Percentiles rank a stretch among this genome's conserved stretches.
These are phyloP conservation scores for Mortierella sp. DNA, from an alignment of 371 early-diverging fungal species.

Conservation along the genomic window DNA sequence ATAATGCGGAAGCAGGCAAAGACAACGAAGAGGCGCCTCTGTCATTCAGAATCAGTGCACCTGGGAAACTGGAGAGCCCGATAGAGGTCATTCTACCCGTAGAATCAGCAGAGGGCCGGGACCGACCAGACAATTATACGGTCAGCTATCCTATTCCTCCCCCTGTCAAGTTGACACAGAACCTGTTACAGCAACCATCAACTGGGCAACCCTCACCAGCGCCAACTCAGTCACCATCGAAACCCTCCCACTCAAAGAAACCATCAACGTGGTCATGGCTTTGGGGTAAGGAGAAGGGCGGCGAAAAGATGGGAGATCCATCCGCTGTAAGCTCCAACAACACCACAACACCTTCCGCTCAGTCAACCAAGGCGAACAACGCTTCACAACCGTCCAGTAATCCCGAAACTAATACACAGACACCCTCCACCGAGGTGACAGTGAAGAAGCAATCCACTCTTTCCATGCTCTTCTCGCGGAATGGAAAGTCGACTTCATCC, in stretches of 20 bases:
- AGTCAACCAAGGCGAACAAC: constrained; percentile 1
- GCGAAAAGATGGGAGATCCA: constrained; percentile 24
- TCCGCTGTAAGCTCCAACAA: not conserved
- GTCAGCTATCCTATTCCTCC: constrained; percentile 52
- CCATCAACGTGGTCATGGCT: constrained; percentile 48
- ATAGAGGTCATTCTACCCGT: constrained; percentile 5
- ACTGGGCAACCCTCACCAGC: constrained; percentile 5
- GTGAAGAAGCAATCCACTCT: constrained; percentile 45
- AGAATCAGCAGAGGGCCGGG: constrained; percentile 21
- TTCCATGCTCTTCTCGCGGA: constrained; percentile 45
- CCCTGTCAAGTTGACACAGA: constrained; percentile 46
- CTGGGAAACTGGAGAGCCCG: constrained; percentile 39
- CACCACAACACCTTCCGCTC: not conserved
- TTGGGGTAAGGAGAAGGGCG: constrained; percentile 47
- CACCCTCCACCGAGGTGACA: constrained; percentile 1
- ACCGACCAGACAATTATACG: constrained; percentile 31
- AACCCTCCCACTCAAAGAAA: constrained; percentile 29
- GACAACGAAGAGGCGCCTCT: constrained; percentile 2
- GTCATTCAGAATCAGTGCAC: constrained; percentile 37
- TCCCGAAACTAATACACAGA: constrained; percentile 18
- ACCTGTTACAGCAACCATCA: constrained; percentile 36
- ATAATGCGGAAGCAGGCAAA: constrained; percentile 13
- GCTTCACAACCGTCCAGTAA: not conserved
- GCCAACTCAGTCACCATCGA: not conserved
- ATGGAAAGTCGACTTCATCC: constrained; percentile 29